A percentile compares a stretch with the other conserved stretches of the same genome.
Evolutionary conservation across 352 stramenopile genomes (phyloP).

Genomic region (Blastocystis sp.): DNA sequence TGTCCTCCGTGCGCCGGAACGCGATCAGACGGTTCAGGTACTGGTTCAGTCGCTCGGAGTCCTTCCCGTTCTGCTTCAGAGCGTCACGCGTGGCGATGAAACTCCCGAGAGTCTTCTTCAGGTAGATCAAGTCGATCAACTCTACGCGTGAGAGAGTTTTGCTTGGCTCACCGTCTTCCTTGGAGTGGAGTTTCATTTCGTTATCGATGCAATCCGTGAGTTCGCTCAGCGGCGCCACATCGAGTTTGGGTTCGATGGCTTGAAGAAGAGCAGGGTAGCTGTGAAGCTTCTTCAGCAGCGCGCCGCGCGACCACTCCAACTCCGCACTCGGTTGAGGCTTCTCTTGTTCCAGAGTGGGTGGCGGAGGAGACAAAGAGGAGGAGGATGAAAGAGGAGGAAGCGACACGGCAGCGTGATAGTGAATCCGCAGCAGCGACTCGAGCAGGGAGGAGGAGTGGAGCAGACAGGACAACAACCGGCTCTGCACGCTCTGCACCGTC

Average conservation of each 20-base stretch:
- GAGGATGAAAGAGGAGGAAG: too few species aligned
- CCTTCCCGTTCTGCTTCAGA: background rate
- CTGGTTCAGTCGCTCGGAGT: background rate
- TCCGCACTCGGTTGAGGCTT: background rate
- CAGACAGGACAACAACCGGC: background rate
- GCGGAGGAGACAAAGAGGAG: too few species aligned
- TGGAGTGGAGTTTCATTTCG: background rate
- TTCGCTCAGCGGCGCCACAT: background rate
- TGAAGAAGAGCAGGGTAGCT: background rate
- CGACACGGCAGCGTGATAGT: background rate
- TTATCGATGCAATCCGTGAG: background rate
- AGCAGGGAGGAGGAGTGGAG: background rate
- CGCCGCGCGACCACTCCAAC: background rate
- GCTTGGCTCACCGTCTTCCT: background rate
- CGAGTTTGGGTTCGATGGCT: background rate
- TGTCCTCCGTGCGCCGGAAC: background rate
- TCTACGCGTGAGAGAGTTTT: background rate
- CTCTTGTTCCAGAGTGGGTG: too few species aligned
- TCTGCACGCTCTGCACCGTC: background rate
- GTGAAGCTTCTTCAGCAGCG: background rate
- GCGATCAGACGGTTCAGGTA: background rate
- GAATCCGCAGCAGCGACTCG: background rate
- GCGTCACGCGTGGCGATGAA: background rate
- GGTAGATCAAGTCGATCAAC: background rate
- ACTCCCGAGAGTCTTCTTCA: background rate